Percentiles rank a stretch among this genome's conserved stretches.
phyloP scores from a whole-genome alignment of 2,329 filamentous ascomycete species.

The Phialophora tarda region DNA sequence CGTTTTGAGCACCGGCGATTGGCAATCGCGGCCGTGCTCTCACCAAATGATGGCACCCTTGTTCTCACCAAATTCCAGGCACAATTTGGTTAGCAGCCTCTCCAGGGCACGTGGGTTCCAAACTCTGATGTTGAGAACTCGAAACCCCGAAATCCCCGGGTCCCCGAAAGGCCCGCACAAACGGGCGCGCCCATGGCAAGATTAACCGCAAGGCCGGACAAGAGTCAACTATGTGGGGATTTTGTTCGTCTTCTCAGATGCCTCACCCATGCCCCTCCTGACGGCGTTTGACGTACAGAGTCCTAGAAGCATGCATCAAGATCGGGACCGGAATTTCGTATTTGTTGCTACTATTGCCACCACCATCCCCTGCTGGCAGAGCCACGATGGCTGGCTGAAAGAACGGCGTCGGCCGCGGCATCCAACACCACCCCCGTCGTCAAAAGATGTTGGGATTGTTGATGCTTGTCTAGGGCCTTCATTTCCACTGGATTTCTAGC shows the following conservation, averaged over 20 bases:
- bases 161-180: constrained; percentile 16
- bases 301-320: constrained; percentile 8
- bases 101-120: neutral
- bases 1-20: constrained; percentile 9
- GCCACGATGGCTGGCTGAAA: constrained; percentile 16
- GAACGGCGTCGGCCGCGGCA: constrained; percentile 5
- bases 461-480: neutral
- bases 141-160: constrained; percentile 23
- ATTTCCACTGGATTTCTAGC: neutral
- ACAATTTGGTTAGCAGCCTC: constrained; percentile 9
- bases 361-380: neutral
- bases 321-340: constrained; percentile 13
- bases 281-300: constrained; percentile 25
- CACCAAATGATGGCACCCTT: constrained; percentile 12
- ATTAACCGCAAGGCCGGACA: constrained; percentile 13
- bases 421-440: neutral
- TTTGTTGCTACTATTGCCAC: constrained; percentile 1
- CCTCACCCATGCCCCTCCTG: neutral
- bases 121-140: neutral
- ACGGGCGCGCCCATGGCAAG: neutral
- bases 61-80: constrained; percentile 15
- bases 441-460: neutral
- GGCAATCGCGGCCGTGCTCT: constrained; percentile 6
- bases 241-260: neutral
- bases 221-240: constrained; percentile 9